Percentiles rank a stretch among this genome's conserved stretches.
Conservation (phyloP, 805 yeast genomes). For the Spathaspora gorwiae region DNA sequence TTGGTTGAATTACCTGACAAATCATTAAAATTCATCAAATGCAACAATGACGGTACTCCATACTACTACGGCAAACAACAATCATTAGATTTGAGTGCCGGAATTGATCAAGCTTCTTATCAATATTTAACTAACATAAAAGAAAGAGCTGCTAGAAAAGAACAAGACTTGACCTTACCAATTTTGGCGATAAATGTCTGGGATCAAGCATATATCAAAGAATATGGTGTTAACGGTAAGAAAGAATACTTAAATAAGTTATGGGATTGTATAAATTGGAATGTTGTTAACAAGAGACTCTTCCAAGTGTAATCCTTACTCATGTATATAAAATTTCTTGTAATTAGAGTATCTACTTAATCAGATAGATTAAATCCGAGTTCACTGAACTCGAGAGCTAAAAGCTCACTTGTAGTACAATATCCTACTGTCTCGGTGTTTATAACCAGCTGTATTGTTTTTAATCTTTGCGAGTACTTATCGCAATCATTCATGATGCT, state of each 20-base stretch:
- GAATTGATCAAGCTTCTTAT: constrained; percentile 53
- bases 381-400: constrained; percentile 20
- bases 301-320: constrained; percentile 26
- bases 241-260: constrained; percentile 65
- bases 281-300: constrained; percentile 53
- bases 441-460: constrained; percentile 14
- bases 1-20: constrained; percentile 64
- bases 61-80: constrained; percentile 67
- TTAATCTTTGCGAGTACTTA: constrained; percentile 15
- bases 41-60: constrained; percentile 77
- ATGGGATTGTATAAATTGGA: constrained; percentile 84
- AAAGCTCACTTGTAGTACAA: constrained; percentile 15
- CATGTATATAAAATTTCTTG: constrained; percentile 1
- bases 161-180: constrained; percentile 65
- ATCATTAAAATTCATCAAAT: constrained; percentile 46
- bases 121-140: constrained; percentile 41
- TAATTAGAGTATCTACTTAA: neutral
- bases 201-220: constrained; percentile 84
- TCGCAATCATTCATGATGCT: constrained; percentile 26
- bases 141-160: constrained; percentile 34
- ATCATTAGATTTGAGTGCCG: constrained; percentile 69
- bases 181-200: constrained; percentile 76
- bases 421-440: constrained; percentile 12
- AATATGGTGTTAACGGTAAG: constrained; percentile 79
- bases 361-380: constrained; percentile 1